Conservation (phyloP, 345 rosid genomes). For the Hypericum perforatum region DNA sequence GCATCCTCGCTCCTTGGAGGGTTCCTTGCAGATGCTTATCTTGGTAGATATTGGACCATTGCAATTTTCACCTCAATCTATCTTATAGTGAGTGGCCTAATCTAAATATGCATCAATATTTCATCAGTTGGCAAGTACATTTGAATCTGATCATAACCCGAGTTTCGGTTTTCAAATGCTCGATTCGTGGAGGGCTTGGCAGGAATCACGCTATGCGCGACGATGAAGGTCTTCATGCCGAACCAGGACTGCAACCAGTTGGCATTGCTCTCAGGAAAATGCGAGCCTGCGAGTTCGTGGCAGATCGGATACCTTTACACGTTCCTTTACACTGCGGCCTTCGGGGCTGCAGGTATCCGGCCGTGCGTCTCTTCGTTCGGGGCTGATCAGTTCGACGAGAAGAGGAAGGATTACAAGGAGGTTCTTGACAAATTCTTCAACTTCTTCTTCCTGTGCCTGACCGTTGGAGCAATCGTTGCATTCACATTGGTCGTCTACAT, state of each 20-base stretch:
- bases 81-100: constrained; percentile 42
- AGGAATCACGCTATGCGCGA: constrained; percentile 74
- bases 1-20: constrained; percentile 88
- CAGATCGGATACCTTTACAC: constrained; percentile 66
- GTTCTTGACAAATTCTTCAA: constrained; percentile 89
- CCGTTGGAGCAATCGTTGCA: constrained; percentile 75
- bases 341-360: constrained; percentile 90
- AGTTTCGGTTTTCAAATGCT: constrained; percentile 1
- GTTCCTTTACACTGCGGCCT: constrained; percentile 69
- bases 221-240: constrained; percentile 36
- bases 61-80: constrained; percentile 84
- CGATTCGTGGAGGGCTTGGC: constrained; percentile 58
- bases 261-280: constrained; percentile 56
- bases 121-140: background rate
- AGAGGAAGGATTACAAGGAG: constrained; percentile 52
- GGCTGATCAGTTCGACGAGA: constrained; percentile 95
- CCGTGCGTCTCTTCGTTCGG: constrained; percentile 96
- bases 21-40: constrained; percentile 90
- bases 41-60: constrained; percentile 88
- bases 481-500: constrained; percentile 83
- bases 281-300: constrained; percentile 72
- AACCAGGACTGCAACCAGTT: constrained; percentile 58
- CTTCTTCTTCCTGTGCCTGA: constrained; percentile 80
- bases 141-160: background rate
- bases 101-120: background rate